Evolutionary conservation across 1,139 yeast species (phyloP).

Genomic region (Geotrichum citri-aurantii): DNA sequence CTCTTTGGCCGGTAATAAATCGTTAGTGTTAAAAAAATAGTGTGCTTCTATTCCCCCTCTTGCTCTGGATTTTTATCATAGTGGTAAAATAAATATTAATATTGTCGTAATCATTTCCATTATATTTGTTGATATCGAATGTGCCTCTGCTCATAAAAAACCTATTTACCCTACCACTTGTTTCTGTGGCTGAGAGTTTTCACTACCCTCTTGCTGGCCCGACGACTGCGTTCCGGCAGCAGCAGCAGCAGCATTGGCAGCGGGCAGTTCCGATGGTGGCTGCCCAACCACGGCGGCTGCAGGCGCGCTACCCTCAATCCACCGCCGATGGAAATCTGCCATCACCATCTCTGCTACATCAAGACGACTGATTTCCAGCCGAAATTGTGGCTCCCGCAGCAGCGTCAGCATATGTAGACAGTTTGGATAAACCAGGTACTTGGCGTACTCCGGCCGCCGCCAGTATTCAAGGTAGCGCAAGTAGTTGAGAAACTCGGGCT

Average conservation of each 20-base stretch:
- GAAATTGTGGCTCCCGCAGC: conserved; percentile 39
- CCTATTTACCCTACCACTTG: background rate
- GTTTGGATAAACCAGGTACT: conserved; percentile 64
- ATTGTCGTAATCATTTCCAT: no score
- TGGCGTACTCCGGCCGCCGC: conserved; percentile 61
- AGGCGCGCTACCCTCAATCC: conserved; percentile 29
- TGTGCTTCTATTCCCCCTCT: no score
- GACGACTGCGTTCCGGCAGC: background rate
- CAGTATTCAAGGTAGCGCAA: conserved; percentile 67
- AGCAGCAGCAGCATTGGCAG: background rate
- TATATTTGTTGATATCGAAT: no score
- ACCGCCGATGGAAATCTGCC: conserved; percentile 40
- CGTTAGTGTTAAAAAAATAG: no score
- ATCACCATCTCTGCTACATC: conserved; percentile 40
- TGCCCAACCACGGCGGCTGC: background rate
- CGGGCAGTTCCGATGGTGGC: background rate
- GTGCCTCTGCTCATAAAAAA: no score
- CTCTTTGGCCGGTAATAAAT: no score
- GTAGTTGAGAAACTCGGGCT: conserved; percentile 56
- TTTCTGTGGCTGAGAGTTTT: background rate
- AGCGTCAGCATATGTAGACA: conserved; percentile 62
- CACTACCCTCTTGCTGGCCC: background rate
- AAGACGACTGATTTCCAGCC: conserved; percentile 38
- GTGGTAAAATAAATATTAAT: no score
- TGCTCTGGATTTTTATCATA: no score